These are phyloP conservation scores for Nepenthes alata DNA, from an alignment of 179 eudicot genomes.

Conservation along the genomic window DNA sequence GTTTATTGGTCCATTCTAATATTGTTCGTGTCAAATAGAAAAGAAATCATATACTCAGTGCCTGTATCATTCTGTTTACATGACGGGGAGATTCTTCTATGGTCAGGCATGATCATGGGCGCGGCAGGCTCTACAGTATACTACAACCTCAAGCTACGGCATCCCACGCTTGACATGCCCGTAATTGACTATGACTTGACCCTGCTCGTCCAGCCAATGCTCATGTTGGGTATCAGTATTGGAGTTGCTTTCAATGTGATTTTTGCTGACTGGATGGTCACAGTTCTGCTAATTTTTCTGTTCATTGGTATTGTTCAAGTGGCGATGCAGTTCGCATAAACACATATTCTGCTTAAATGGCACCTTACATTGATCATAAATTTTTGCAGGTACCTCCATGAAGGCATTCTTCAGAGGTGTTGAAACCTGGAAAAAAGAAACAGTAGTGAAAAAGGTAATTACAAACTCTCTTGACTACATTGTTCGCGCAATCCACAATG, in stretches of 20 bases:
- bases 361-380: background rate
- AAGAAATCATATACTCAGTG: background rate
- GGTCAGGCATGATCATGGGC: conserved; percentile 62
- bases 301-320: conserved; percentile 36
- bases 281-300: conserved; percentile 59
- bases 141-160: conserved; percentile 45
- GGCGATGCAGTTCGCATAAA: background rate
- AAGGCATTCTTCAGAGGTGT: conserved; percentile 52
- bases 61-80: background rate
- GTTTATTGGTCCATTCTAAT: background rate
- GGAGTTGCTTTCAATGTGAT: conserved; percentile 78
- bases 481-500: too few species aligned
- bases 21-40: background rate
- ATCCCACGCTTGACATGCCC: conserved; percentile 53
- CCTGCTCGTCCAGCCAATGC: conserved; percentile 31
- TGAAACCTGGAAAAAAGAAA: conserved; percentile 71
- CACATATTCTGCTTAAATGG: background rate
- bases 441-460: conserved; percentile 42
- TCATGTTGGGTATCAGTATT: conserved; percentile 46
- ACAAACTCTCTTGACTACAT: background rate
- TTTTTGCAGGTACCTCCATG: conserved; percentile 45
- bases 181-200: conserved; percentile 55
- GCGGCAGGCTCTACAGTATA: conserved; percentile 55
- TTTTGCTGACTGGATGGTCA: conserved; percentile 94
- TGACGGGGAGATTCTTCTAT: conserved; percentile 1